Evolutionary conservation across 1,284 basidiomycete species (phyloP).

Genomic region (Cryptococcus sp.): DNA sequence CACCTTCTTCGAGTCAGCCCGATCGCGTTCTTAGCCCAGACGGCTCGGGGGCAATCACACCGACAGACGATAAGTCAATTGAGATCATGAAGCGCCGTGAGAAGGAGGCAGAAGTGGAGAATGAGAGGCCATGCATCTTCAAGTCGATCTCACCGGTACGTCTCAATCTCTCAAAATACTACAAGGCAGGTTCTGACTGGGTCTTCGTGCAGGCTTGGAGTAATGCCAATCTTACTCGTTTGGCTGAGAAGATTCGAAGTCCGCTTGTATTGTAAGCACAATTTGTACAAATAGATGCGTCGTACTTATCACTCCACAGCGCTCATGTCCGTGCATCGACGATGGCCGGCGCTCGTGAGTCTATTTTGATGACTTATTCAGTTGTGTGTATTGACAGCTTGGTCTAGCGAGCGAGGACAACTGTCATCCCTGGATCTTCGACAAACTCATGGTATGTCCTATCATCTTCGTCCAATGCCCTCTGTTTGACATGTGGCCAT

Average conservation of each 20-base stretch:
- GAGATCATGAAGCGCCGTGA: constrained; percentile 34
- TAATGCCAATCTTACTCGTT: constrained; percentile 80
- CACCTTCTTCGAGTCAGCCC: background rate
- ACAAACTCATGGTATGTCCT: constrained; percentile 74
- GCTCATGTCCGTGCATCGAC: constrained; percentile 89
- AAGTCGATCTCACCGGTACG: constrained; percentile 89
- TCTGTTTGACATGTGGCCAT: constrained; percentile 13
- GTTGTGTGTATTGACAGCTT: constrained; percentile 47
- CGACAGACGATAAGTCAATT: constrained; percentile 17
- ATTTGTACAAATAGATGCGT: background rate
- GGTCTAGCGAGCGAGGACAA: constrained; percentile 81
- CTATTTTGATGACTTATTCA: background rate
- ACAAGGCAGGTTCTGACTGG: constrained; percentile 15
- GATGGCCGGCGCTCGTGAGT: constrained; percentile 51
- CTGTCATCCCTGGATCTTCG: constrained; percentile 86
- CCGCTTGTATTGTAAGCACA: constrained; percentile 80
- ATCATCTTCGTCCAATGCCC: background rate
- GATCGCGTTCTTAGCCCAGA: too few species aligned
- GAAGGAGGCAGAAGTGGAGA: constrained; percentile 65
- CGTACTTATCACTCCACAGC: constrained; percentile 53
- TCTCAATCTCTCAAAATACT: background rate
- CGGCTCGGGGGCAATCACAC: too few species aligned
- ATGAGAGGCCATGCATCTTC: constrained; percentile 88
- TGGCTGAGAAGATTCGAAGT: constrained; percentile 93
- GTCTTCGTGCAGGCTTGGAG: constrained; percentile 76